Conservation (phyloP, 257 asterid genomes). For the Nyctanthes arbortristis region DNA sequence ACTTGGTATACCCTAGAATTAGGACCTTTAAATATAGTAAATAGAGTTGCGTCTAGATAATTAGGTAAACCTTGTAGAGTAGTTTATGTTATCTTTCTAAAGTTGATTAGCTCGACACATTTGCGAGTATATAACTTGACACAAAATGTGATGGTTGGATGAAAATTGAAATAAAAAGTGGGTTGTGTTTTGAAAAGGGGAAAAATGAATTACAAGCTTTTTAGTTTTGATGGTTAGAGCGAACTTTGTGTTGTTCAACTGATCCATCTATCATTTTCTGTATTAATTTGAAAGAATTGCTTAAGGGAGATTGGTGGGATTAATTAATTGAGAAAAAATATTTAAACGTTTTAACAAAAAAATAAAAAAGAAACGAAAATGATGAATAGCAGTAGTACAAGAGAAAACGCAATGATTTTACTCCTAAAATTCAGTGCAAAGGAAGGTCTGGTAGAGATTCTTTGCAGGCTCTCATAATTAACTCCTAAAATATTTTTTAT, state of each 20-base stretch:
- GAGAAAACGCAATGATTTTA: conserved; percentile 33
- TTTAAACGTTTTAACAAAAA: no score
- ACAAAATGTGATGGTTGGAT: no score
- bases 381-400: neutral
- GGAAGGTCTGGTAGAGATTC: conserved; percentile 28
- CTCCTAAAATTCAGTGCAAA: conserved; percentile 39
- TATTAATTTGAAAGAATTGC: neutral
- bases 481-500: conserved; percentile 27
- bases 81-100: no score
- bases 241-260: conserved; percentile 53
- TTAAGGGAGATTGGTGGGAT: neutral
- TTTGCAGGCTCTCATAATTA: conserved; percentile 26
- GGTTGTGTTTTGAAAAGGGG: neutral
- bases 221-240: conserved; percentile 53
- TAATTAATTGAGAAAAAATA: neutral
- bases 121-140: no score
- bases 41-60: no score
- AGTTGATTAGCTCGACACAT: neutral
- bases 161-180: no score
- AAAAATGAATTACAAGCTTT: no score
- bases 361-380: neutral
- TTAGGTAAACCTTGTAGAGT: no score
- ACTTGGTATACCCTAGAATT: no score
- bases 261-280: conserved; percentile 39
- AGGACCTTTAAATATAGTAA: no score